These are phyloP conservation scores for Vitis riparia DNA, from an alignment of 164 flowering plant species.

Conservation along the genomic window DNA sequence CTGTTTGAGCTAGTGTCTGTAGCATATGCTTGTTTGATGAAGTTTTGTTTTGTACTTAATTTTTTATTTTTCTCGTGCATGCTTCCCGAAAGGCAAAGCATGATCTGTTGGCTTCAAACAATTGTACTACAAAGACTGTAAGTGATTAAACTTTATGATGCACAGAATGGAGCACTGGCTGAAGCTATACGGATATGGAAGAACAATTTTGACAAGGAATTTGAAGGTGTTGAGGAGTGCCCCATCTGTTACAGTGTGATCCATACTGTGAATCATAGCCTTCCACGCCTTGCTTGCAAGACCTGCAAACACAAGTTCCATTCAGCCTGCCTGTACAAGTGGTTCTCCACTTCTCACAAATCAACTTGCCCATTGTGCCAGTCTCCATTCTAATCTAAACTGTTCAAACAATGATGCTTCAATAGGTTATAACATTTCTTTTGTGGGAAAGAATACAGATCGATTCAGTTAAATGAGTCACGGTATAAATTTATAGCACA, in stretches of 20 bases:
- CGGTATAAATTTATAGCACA: background rate
- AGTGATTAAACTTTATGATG: constrained; percentile 10
- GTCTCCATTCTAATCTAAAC: constrained; percentile 68
- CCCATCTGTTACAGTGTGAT: constrained; percentile 98
- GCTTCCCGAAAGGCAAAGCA: no score
- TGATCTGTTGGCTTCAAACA: constrained; percentile 1
- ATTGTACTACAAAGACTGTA: background rate
- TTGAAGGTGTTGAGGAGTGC: constrained; percentile 96
- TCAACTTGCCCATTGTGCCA: constrained; percentile 95
- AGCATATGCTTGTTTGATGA: no score
- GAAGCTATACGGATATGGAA: constrained; percentile 93
- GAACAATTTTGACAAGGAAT: constrained; percentile 88
- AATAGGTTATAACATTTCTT: background rate
- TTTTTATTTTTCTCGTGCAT: no score
- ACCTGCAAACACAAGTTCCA: constrained; percentile 99
- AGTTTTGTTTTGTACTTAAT: no score
- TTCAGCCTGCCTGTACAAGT: constrained; percentile 90
- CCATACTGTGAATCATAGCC: constrained; percentile 77
- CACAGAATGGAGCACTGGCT: constrained; percentile 95
- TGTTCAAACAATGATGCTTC: background rate
- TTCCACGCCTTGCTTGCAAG: constrained; percentile 94
- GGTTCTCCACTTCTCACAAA: constrained; percentile 97
- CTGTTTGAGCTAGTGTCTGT: no score
- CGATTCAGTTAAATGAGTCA: background rate
- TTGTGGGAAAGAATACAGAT: background rate